These are phyloP conservation scores for Zhuliangozyma parablackwelliae DNA, from an alignment of 1,139 yeast species.

Conservation along the genomic window DNA sequence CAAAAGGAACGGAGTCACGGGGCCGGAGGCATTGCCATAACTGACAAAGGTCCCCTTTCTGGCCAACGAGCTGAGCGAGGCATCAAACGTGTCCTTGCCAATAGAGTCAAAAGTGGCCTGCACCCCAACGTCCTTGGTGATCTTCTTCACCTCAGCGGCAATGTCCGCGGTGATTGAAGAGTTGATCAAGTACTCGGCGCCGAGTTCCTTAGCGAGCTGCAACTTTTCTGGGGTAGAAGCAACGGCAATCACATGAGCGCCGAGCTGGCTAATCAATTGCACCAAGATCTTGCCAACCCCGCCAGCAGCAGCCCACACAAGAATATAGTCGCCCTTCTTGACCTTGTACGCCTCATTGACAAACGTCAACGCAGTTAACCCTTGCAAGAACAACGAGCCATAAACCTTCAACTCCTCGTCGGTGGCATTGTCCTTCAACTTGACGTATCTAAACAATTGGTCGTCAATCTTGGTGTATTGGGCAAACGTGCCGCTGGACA, in stretches of 20 bases:
- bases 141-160: slow-evolving; percentile 53
- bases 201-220: slow-evolving; percentile 54
- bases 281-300: slow-evolving; percentile 75
- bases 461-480: slow-evolving; percentile 55
- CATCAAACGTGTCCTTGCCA: slow-evolving; percentile 74
- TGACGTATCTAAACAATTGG: slow-evolving; percentile 28
- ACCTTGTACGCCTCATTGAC: slow-evolving; percentile 62
- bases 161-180: slow-evolving; percentile 50
- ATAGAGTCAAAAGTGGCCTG: slow-evolving; percentile 73
- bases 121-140: slow-evolving; percentile 72
- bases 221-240: slow-evolving; percentile 73
- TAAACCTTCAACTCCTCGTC: slow-evolving; percentile 48
- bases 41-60: slow-evolving; percentile 72
- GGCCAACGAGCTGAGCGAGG: slow-evolving; percentile 56
- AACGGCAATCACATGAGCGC: slow-evolving; percentile 80
- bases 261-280: slow-evolving; percentile 57
- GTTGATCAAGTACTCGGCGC: slow-evolving; percentile 73
- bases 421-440: slow-evolving; percentile 44
- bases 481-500: slow-evolving; percentile 54
- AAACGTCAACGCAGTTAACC: slow-evolving; percentile 74
- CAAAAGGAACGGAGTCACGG: slow-evolving; percentile 62
- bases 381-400: slow-evolving; percentile 66
- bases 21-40: slow-evolving; percentile 86
- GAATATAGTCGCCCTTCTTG: slow-evolving; percentile 60
- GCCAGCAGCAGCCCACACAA: slow-evolving; percentile 93